Percentiles rank a stretch among this genome's conserved stretches.
Evolutionary conservation across 805 yeast genomes (phyloP).

Genomic region (Metschnikowia peoriensis): DNA sequence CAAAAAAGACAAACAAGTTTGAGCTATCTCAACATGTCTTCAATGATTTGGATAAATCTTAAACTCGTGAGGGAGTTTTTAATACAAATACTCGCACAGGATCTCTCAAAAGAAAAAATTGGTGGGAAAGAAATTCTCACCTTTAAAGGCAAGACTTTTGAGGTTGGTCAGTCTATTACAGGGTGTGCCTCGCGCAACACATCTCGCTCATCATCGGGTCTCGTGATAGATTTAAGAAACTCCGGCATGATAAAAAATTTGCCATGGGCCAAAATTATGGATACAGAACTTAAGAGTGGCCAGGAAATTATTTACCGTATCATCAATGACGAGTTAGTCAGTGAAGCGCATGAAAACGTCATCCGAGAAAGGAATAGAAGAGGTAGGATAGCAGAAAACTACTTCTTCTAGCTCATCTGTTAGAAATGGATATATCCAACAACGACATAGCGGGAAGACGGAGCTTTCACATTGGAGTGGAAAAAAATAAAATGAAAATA

Average conservation of each 20-base stretch:
- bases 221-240: conserved; percentile 36
- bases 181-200: not conserved
- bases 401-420: conserved; percentile 16
- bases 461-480: not conserved
- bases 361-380: conserved; percentile 36
- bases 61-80: conserved; percentile 36
- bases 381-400: conserved; percentile 45
- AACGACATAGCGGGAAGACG: too few species aligned
- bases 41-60: conserved; percentile 49
- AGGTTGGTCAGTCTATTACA: not conserved
- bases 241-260: conserved; percentile 51
- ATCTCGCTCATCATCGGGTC: not conserved
- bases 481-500: not conserved
- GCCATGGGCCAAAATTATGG: conserved; percentile 42
- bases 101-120: conserved; percentile 1
- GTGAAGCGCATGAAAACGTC: conserved; percentile 28
- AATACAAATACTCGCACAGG: not conserved
- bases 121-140: conserved; percentile 9
- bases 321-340: conserved; percentile 29
- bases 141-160: conserved; percentile 7
- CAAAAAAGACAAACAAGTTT: conserved; percentile 22
- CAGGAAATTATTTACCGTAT: conserved; percentile 22
- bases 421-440: not conserved
- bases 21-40: conserved; percentile 39
- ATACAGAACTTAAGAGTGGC: conserved; percentile 11